Evolutionary conservation across 2,329 filamentous ascomycete species (phyloP), one percentile per base, ranked within the genome.

Genomic region (Fusarium lateritium): DNA sequence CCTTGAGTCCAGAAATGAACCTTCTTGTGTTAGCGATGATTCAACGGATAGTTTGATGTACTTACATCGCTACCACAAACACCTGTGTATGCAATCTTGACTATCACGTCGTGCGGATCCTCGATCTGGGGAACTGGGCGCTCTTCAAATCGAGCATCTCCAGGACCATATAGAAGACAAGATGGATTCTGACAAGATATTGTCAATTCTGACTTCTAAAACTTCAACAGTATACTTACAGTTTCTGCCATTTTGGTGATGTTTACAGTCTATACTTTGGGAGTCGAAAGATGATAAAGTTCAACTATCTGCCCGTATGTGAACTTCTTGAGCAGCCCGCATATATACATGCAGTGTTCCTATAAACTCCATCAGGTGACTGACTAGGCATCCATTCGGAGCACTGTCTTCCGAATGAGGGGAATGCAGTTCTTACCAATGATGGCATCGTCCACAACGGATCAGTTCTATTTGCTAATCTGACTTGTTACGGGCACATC

Each of bases 1-100:
- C 93, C 93, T 78, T 96, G 91, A 65, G 86, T 84, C 86, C 93
- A 97, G 87, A 97, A 97, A 84, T 97, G 83, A 73, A 93, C 92
- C 81, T 97, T 4, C 3, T 13, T 9, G 11, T 19, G 11, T 69
- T 7, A 67, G 17, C 3, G 13, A 19, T 14, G 2, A 8, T 4
- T 43, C 8, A 2, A 7, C 7, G 14, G 15, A 45, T 4, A 11
- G 9, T 1, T 8, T 19, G 5, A 4, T 17, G 34, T 31, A 13
- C 62, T 55, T 11, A 75, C 74, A 42, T 76, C 74, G 10, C 72
- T 75, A 4, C 74, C 74, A n/a, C 74, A 76, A 42, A 76, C 73
- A 4, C 74, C 74, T 14, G 70, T 64, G n/a, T 67, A 76, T 15
- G 52, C 45, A 14, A 76, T 69, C 10, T 58, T 62, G 19, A 76